A percentile compares a stretch with the other conserved stretches of the same genome.
Conservation (phyloP, 2,329 filamentous ascomycete species). For the Paramyrothecium roridum region DNA sequence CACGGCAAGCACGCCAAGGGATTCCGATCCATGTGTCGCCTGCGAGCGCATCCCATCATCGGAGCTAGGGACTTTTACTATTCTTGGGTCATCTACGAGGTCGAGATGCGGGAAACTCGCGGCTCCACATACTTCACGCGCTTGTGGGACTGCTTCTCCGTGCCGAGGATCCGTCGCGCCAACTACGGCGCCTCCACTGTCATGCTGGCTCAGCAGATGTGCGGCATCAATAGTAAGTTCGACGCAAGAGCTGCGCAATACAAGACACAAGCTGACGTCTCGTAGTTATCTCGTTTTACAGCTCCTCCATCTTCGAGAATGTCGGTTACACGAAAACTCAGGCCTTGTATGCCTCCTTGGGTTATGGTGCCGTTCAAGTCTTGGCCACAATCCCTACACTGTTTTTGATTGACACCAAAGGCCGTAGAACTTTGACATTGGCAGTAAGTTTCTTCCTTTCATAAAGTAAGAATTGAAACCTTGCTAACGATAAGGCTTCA, state of each 20-base stretch:
- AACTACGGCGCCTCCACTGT: slow-evolving; percentile 63
- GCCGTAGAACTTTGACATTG: slow-evolving; percentile 19
- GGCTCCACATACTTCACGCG: not conserved
- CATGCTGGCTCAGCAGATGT: slow-evolving; percentile 69
- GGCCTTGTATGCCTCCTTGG: slow-evolving; percentile 42
- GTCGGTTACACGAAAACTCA: slow-evolving; percentile 49
- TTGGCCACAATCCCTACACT: slow-evolving; percentile 23
- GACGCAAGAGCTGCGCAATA: not conserved
- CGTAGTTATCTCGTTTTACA: slow-evolving; percentile 64
- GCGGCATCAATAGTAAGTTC: slow-evolving; percentile 47
- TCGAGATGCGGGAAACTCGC: not conserved
- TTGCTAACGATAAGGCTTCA: slow-evolving; percentile 3
- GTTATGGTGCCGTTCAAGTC: slow-evolving; percentile 46
- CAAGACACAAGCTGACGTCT: too few relatives aligned
- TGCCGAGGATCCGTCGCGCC: slow-evolving; percentile 55
- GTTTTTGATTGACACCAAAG: slow-evolving; percentile 25
- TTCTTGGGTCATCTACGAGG: slow-evolving; percentile 1
- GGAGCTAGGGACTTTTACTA: slow-evolving; percentile 3
- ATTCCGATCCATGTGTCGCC: slow-evolving; percentile 40
- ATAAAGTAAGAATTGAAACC: not conserved
- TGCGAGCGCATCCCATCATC: not conserved
- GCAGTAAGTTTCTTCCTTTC: slow-evolving; percentile 9
- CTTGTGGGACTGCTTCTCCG: slow-evolving; percentile 51
- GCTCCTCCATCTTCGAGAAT: slow-evolving; percentile 53
- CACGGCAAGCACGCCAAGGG: slow-evolving; percentile 53